Evolutionary conservation across 148 eudicot species (phyloP).

Genomic region (Rhododendron griersonianum): DNA sequence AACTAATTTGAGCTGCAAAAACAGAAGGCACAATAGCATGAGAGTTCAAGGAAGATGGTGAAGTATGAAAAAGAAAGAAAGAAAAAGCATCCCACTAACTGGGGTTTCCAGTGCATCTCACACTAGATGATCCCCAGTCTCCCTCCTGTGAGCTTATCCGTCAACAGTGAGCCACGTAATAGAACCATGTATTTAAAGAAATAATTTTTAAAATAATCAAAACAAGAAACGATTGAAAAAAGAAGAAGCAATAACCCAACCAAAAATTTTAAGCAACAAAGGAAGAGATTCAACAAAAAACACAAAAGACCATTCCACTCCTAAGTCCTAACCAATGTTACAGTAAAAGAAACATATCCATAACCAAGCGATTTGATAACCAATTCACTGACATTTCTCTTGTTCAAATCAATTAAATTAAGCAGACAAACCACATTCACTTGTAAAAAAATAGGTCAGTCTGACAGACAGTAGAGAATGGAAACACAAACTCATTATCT

Average conservation of each 20-base stretch:
- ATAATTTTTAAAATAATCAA: not conserved
- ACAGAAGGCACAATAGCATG: not conserved
- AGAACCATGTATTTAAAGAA: not conserved
- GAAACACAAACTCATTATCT: not conserved
- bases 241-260: not conserved
- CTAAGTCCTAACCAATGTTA: not conserved
- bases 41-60: not conserved
- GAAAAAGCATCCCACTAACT: not conserved
- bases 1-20: constrained; percentile 64
- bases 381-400: not conserved
- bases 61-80: not conserved
- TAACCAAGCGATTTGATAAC: not conserved
- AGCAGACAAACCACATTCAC: not conserved
- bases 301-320: not conserved
- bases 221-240: not conserved
- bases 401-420: not conserved
- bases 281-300: not conserved
- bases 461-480: not conserved
- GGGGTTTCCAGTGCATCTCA: not conserved
- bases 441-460: not conserved
- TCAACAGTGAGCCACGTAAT: not conserved
- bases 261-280: not conserved
- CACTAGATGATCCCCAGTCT: not conserved
- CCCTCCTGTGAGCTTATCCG: not conserved
- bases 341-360: not conserved